These are phyloP conservation scores for Syzygium malaccense DNA, from an alignment of 441 rosid genomes.

Conservation along the genomic window DNA sequence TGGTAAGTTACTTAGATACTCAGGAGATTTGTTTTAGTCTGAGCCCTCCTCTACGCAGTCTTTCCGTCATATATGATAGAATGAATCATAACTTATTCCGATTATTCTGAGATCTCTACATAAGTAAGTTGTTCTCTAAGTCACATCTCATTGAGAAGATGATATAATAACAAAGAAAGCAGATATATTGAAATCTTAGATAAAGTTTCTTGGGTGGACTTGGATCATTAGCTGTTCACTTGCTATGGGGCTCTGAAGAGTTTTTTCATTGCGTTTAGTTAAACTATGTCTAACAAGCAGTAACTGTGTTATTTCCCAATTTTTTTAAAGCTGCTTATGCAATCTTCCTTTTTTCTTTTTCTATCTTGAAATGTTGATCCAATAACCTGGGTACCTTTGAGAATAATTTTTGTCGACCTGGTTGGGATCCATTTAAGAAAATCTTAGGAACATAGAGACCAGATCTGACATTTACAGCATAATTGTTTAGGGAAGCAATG, in stretches of 20 bases:
- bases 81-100: neutral
- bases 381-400: neutral
- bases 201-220: neutral
- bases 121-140: neutral
- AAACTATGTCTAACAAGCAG: neutral
- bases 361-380: neutral
- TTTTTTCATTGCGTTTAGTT: neutral
- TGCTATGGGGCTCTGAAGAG: neutral
- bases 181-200: neutral
- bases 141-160: neutral
- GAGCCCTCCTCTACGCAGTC: neutral
- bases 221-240: neutral
- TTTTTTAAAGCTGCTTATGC: neutral
- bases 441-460: neutral
- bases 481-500: slow-evolving; percentile 85
- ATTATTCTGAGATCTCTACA: neutral
- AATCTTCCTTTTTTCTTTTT: neutral
- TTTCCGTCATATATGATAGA: neutral
- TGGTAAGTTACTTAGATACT: slow-evolving; percentile 37
- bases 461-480: neutral
- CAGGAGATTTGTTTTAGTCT: neutral
- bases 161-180: neutral
- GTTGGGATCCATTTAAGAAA: slow-evolving; percentile 11
- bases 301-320: neutral
- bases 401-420: neutral